Evolutionary conservation across 2,329 filamentous ascomycete genomes (phyloP), one percentile per base, ranked within the genome.

Genomic region (Trichoderma lentiforme): DNA sequence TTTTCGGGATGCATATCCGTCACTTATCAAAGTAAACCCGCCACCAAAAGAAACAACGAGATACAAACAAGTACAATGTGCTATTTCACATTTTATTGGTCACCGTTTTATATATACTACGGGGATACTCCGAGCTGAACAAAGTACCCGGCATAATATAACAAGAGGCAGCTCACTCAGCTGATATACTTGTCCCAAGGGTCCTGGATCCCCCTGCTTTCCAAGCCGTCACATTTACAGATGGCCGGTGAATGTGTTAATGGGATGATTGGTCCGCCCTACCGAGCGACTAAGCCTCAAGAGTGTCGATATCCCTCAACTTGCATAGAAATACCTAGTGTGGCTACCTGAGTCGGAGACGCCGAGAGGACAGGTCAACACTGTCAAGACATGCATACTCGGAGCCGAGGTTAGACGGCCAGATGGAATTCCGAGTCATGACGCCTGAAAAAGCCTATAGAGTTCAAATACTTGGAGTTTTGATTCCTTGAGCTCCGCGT

Each of bases 271-370:
- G 32, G 34, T 21, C 15, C 56, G 12, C 1, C 28, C 32, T 58
- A 58, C 64, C 18, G 30, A 62, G 32, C 12, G 64, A 58, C 53
- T 30, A 67, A 21, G 24, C 64, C 24, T 66, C 51, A 39, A 58
- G 34, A 28, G 32, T 21, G 24, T 67, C 64, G 24, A 26, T 57
- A 39, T 39, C 53, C 39, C 53, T 30, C 34, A 3, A 15, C 53
- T n/a, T 43, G 65, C 65, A 57, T 43, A 15, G 26, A 18, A 26
- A 28, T 47, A n/a, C 28, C 28, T 39, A 58, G 51, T 53, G 65
- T 58, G 34, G 64, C 65, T 21, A 39, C 34, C 65, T 58, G 65
- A 43, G 24, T 68, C 65, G 51, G 64, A 53, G 51, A 57, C 53
- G 51, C 65, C 51, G 65, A 68, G 47, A 30, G 9, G 53, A 30